Base-by-base conservation (phyloP, 2,329 filamentous ascomycete genomes). In the Exophiala lecanii-corni region DNA sequence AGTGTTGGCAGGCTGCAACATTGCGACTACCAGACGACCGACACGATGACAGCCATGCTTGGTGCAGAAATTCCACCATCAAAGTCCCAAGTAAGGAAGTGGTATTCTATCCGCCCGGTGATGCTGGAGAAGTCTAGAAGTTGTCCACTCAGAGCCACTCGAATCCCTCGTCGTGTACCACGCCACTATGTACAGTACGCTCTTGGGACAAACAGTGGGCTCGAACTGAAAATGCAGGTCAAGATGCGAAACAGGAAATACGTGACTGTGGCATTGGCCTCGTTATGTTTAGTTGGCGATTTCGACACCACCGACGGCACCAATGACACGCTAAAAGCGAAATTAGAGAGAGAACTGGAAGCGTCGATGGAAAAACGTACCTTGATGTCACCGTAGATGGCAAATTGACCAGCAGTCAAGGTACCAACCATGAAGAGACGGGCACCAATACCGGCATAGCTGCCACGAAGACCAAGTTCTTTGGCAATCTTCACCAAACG, bases 401-500 rank as follows among this genome's bases (percentile, higher is more conserved):
- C 86, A 69, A 92, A 92, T 72, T 92, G 86, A 66, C 83, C 82
- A 53, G 82, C 82, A 51, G 83, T 87, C 57, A 88, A 69, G 56
- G 81, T 84, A 68, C 84, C 82, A 60, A 85, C 75, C 78, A 84
- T 82, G 73, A 84, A 81, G 40, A 85, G 69, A 76, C 82, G 82
- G 60, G 87, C 84, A 68, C 84, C 84, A 58, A 94, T 84, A 79
- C 87, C 87, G 61, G 76, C 72, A 74, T 82, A 94, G 43, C 79
- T 84, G 58, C 87, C 87, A 58, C 75, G 76, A 66, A 94, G 50
- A 63, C 87, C 87, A 59, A 94, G 84, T 72, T 94, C 86, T 72
- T 82, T 84, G 57, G 72, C 86, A 62, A 94, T 94, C 82, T 92
- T 92, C 75, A 91, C 75, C 62, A 94, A 72, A 69, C 87, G 83